Conservation (phyloP, 164 flowering plant genomes). For the Kingdonia uniflora region DNA sequence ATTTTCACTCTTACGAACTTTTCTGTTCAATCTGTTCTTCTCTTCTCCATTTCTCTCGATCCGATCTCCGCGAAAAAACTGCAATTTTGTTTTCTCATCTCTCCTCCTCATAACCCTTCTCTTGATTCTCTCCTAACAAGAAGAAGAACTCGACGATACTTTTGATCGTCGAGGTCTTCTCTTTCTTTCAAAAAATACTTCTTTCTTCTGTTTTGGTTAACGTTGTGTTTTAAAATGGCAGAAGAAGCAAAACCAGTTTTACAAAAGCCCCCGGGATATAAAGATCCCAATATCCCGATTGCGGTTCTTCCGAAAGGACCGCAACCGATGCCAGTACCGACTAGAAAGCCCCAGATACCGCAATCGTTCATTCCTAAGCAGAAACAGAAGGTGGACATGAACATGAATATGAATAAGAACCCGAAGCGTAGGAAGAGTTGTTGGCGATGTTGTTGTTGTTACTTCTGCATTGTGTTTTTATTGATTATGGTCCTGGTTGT, state of each 20-base stretch:
- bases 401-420: too few species aligned
- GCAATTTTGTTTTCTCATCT: too few species aligned
- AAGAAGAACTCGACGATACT: too few species aligned
- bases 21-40: too few species aligned
- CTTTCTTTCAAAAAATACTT: too few species aligned
- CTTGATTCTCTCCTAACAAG: too few species aligned
- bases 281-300: slow-evolving; percentile 36
- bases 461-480: slow-evolving; percentile 13
- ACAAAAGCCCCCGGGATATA: slow-evolving; percentile 57
- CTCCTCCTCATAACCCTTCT: too few species aligned
- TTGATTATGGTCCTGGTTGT: slow-evolving; percentile 15
- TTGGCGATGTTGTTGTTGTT: slow-evolving; percentile 37
- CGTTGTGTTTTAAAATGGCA: slow-evolving; percentile 10
- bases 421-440: slow-evolving; percentile 5
- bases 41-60: too few species aligned
- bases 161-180: too few species aligned
- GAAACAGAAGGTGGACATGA: slow-evolving; percentile 11
- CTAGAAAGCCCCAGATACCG: slow-evolving; percentile 22
- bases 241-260: slow-evolving; percentile 23
- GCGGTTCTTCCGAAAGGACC: slow-evolving; percentile 7
- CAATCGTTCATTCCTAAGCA: slow-evolving; percentile 19
- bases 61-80: too few species aligned
- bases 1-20: too few species aligned
- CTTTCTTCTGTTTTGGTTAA: too few species aligned
- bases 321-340: slow-evolving; percentile 5